phyloP scores from a whole-genome alignment of 495 filamentous ascomycete genomes.

The Penicillium manginii region DNA sequence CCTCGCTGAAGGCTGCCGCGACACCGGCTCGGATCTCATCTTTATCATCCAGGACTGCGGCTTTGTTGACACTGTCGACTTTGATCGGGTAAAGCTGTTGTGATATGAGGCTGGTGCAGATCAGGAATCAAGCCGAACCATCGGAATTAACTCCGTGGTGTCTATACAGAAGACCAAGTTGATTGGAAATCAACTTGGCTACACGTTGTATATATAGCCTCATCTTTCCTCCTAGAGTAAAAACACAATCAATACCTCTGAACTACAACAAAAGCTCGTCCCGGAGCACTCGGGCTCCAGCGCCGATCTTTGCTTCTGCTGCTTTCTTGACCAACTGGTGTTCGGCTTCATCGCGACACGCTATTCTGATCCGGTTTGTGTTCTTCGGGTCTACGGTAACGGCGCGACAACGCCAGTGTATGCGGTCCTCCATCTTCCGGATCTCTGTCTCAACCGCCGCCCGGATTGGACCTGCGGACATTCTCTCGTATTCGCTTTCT shows the following conservation, averaged over 20 bases:
- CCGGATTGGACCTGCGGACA: slow-evolving; percentile 30
- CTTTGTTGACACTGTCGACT: slow-evolving; percentile 37
- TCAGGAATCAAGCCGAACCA: too few relatives aligned
- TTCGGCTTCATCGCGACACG: slow-evolving; percentile 30
- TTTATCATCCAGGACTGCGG: slow-evolving; percentile 29
- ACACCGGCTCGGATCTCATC: slow-evolving; percentile 18
- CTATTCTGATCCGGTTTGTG: slow-evolving; percentile 29
- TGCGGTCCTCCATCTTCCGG: slow-evolving; percentile 24
- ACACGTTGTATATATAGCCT: too few relatives aligned
- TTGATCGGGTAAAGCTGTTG: slow-evolving; percentile 39
- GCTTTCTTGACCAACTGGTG: slow-evolving; percentile 32
- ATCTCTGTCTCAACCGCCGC: slow-evolving; percentile 33
- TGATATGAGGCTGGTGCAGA: too few relatives aligned
- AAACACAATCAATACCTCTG: too few relatives aligned
- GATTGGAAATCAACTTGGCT: too few relatives aligned
- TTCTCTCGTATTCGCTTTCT: slow-evolving; percentile 24
- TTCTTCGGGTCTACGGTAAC: slow-evolving; percentile 30
- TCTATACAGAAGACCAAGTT: too few relatives aligned
- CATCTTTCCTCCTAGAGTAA: too few relatives aligned
- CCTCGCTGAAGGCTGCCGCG: slow-evolving; percentile 20
- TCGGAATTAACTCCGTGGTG: too few relatives aligned
- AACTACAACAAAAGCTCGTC: too few relatives aligned
- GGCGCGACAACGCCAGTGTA: slow-evolving; percentile 33
- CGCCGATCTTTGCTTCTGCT: slow-evolving; percentile 24
- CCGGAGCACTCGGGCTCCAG: slow-evolving; percentile 31